phyloP scores from a whole-genome alignment of 208 protist species.

The Leishmania aethiopica region DNA sequence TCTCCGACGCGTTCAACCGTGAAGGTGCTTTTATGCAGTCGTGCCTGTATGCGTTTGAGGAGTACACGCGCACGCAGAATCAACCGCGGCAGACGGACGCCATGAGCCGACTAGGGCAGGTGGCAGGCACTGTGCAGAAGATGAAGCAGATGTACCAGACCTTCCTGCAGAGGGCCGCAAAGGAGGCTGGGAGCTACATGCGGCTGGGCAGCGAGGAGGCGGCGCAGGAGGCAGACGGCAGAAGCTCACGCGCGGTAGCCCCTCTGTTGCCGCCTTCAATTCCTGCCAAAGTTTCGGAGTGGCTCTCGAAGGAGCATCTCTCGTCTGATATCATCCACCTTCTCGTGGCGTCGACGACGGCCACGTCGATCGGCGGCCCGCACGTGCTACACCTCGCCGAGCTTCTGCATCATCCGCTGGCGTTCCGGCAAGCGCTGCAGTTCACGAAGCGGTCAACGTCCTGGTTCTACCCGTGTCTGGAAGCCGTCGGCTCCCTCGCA shows the following conservation, averaged over 20 bases:
- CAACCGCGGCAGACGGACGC: conserved; percentile 45
- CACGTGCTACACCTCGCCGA: conserved; percentile 36
- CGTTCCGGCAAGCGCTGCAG: conserved; percentile 32
- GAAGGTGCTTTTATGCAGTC: conserved; percentile 59
- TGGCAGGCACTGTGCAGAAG: conserved; percentile 48
- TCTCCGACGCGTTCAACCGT: conserved; percentile 46
- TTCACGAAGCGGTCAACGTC: conserved; percentile 40
- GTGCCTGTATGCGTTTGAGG: conserved; percentile 60
- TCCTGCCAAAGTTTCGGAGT: neutral
- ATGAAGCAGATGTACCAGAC: conserved; percentile 44
- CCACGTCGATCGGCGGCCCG: conserved; percentile 6
- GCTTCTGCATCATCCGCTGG: conserved; percentile 53
- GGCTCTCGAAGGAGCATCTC: conserved; percentile 18
- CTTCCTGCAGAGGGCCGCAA: conserved; percentile 60
- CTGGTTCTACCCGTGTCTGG: conserved; percentile 84
- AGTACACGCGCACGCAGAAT: conserved; percentile 51
- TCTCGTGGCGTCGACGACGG: conserved; percentile 24
- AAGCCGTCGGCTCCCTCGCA: conserved; percentile 40
- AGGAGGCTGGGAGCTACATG: conserved; percentile 34
- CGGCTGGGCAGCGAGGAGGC: neutral
- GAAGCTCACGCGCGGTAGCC: neutral
- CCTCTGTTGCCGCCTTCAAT: neutral
- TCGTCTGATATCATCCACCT: conserved; percentile 30
- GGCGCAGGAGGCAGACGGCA: neutral
- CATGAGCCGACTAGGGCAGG: conserved; percentile 42